Evolutionary conservation across 345 rosid species (phyloP).

Genomic region (Angophora floribunda): DNA sequence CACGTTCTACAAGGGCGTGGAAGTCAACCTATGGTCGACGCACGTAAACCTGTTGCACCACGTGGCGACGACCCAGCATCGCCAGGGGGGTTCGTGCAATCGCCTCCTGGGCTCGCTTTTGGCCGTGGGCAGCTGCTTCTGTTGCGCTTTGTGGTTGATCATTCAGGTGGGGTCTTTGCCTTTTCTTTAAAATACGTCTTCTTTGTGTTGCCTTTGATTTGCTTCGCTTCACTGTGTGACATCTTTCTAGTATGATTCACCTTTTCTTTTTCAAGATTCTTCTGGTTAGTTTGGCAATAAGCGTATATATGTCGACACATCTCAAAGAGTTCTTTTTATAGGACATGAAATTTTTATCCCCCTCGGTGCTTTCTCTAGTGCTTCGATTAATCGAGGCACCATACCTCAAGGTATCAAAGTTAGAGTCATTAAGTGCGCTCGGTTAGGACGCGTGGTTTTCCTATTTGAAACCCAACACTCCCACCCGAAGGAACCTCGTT

Average conservation of each 20-base stretch:
- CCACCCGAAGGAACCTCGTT: neutral
- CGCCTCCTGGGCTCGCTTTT: slow-evolving; percentile 6
- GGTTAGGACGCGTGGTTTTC: neutral
- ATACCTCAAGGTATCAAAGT: neutral
- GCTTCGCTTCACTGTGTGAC: neutral
- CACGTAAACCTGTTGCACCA: neutral
- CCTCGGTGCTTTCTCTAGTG: too few species aligned
- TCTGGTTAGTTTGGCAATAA: neutral
- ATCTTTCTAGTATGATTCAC: neutral
- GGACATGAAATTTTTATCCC: too few species aligned
- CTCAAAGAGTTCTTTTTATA: too few species aligned
- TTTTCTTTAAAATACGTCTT: neutral
- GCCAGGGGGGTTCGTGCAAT: neutral
- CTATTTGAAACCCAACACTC: neutral
- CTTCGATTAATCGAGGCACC: neutral
- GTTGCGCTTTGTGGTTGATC: slow-evolving; percentile 19
- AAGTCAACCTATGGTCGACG: slow-evolving; percentile 20
- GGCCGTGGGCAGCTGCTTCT: slow-evolving; percentile 7
- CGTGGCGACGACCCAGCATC: neutral
- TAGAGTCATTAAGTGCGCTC: neutral
- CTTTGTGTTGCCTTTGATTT: neutral
- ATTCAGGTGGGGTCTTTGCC: slow-evolving; percentile 26
- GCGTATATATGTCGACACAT: neutral
- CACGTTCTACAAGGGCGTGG: slow-evolving; percentile 40
- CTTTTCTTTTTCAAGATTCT: neutral